Percentiles rank a stretch among this genome's conserved stretches.
Evolutionary conservation across 2,329 filamentous ascomycete genomes (phyloP).

Genomic region (Diaporthe sp.): DNA sequence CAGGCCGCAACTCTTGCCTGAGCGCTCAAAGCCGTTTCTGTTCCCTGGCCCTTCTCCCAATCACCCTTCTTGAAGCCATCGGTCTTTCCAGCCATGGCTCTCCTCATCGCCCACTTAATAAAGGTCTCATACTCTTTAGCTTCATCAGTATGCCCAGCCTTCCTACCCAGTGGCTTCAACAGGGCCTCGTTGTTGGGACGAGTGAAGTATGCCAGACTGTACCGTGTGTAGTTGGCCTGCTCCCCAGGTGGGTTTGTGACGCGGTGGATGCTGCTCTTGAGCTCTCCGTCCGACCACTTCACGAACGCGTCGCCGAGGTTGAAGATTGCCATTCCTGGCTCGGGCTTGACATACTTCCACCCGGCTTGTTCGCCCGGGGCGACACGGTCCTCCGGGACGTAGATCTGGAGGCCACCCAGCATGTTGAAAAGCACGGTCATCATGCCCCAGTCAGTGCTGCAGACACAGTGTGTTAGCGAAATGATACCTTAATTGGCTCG

Average conservation of each 20-base stretch:
- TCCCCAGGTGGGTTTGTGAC: constrained; percentile 51
- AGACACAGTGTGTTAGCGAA: background rate
- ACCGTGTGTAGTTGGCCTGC: constrained; percentile 50
- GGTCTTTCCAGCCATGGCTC: background rate
- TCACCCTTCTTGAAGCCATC: constrained; percentile 7
- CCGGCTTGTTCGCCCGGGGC: constrained; percentile 42
- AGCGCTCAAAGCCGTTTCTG: background rate
- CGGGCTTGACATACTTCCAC: constrained; percentile 55
- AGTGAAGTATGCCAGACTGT: constrained; percentile 55
- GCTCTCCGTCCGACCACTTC: constrained; percentile 51
- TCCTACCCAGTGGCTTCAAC: constrained; percentile 45
- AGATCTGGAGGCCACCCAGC: constrained; percentile 56
- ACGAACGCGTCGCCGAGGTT: constrained; percentile 57
- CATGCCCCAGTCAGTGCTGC: constrained; percentile 54
- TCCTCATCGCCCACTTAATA: background rate
- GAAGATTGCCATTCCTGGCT: constrained; percentile 54
- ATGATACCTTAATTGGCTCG: rapidly evolving
- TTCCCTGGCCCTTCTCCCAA: constrained; percentile 7
- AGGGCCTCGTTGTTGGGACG: constrained; percentile 50
- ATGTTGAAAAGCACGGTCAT: constrained; percentile 57
- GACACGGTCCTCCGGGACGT: constrained; percentile 31
- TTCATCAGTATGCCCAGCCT: background rate
- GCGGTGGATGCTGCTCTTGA: constrained; percentile 54
- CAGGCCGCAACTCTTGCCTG: background rate
- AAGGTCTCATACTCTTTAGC: background rate